Evolutionary conservation across 768 basidiomycete genomes (phyloP).

Genomic region (Rhodotorula sphaerocarpa): DNA sequence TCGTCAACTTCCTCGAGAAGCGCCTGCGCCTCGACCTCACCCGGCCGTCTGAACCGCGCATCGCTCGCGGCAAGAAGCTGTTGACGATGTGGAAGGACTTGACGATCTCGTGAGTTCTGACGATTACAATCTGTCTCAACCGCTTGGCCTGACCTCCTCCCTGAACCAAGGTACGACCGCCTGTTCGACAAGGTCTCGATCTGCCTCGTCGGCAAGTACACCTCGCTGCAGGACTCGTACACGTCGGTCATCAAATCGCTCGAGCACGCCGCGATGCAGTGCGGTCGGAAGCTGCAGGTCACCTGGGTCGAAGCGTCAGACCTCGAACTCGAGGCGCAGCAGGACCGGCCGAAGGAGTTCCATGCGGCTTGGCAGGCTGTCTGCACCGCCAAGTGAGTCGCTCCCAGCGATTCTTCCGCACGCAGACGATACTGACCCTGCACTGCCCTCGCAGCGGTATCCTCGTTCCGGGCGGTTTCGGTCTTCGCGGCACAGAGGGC

Average conservation of each 20-base stretch:
- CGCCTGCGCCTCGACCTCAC: conserved; percentile 64
- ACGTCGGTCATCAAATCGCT: conserved; percentile 96
- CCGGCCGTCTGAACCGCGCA: conserved; percentile 52
- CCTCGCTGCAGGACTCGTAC: conserved; percentile 91
- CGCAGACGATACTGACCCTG: background rate
- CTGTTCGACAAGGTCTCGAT: conserved; percentile 81
- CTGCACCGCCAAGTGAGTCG: conserved; percentile 71
- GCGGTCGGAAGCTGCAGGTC: conserved; percentile 71
- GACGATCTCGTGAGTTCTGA: conserved; percentile 56
- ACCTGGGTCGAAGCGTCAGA: conserved; percentile 95
- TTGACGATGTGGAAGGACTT: conserved; percentile 70
- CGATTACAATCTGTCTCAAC: background rate
- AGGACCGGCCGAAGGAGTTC: conserved; percentile 71
- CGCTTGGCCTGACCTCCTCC: background rate
- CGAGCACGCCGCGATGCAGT: conserved; percentile 91
- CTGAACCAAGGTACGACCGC: conserved; percentile 55
- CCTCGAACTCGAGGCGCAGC: conserved; percentile 71
- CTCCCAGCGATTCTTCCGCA: conserved; percentile 4
- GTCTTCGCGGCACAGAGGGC: conserved; percentile 83
- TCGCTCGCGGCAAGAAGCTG: conserved; percentile 58
- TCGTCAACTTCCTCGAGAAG: conserved; percentile 70
- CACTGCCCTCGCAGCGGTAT: conserved; percentile 59
- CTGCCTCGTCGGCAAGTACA: conserved; percentile 94
- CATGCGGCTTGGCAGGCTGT: conserved; percentile 92
- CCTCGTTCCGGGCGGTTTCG: conserved; percentile 95